These are phyloP conservation scores for Gossypium arboreum DNA, from an alignment of 345 rosid genomes.

Conservation along the genomic window DNA sequence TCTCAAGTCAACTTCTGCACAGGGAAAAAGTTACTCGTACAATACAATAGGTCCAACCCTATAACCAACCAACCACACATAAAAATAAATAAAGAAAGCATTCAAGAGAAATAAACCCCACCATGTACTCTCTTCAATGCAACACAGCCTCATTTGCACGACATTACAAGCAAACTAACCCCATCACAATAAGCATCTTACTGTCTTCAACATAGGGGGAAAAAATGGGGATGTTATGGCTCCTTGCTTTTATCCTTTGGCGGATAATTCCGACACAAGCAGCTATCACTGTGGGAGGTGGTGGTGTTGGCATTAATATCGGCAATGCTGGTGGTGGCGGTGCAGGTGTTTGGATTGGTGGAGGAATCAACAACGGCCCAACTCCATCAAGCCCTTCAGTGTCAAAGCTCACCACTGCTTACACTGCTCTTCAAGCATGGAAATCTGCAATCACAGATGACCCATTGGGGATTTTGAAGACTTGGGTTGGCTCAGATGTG, in stretches of 20 bases:
- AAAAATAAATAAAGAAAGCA: background rate
- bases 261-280: slow-evolving; percentile 30
- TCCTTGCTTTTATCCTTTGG: slow-evolving; percentile 16
- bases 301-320: slow-evolving; percentile 42
- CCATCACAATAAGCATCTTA: slow-evolving; percentile 17
- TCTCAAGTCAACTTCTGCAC: background rate
- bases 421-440: slow-evolving; percentile 80
- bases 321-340: slow-evolving; percentile 31
- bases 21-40: background rate
- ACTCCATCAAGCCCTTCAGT: slow-evolving; percentile 28
- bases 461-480: slow-evolving; percentile 57
- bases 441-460: slow-evolving; percentile 71
- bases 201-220: background rate
- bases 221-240: background rate
- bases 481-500: slow-evolving; percentile 76
- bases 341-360: slow-evolving; percentile 46
- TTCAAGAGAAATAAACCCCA: slow-evolving; percentile 19
- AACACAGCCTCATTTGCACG: slow-evolving; percentile 29
- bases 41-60: background rate
- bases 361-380: slow-evolving; percentile 35
- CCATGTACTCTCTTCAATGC: slow-evolving; percentile 28
- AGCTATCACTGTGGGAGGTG: slow-evolving; percentile 40
- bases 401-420: slow-evolving; percentile 39
- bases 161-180: slow-evolving; percentile 22
- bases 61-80: background rate